Base-by-base conservation (phyloP, 768 basidiomycete genomes). In the Russula foetens region DNA sequence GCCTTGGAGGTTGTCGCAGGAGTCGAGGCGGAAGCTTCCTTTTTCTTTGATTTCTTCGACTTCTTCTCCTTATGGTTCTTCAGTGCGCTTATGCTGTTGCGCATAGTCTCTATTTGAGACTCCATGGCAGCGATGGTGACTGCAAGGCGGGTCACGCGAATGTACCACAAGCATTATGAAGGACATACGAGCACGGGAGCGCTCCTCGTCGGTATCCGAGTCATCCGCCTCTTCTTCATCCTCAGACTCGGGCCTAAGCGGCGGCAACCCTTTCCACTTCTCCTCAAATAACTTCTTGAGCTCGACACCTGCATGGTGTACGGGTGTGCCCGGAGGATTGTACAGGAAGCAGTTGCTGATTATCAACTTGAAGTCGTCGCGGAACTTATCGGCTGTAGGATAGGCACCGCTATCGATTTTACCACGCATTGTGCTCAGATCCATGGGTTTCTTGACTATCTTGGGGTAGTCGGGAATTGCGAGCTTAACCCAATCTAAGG, bases 371-470 rank as follows among this genome's bases (percentile, higher is more conserved):
- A 98, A 90, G 74, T 99, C 97, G 31, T 86, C 83, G 64, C 88
- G 85, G 71, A 98, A 93, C 69, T 86, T 85, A 51, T 82, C 76
- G 2, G 90, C 86, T n/a, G 78, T 85, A 1, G 80, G 66, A 70
- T 98, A 99, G 62, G 88, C 84, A 53, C 81, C 77, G 35, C 76
- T 77, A 44, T 93, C 89, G 50, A 99, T 78, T 73, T 94, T 96
- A 71, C 76, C 82, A 66, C 84, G 84, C 78, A 99, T 94, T 9
- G 91, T 93, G 12, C 84, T 81, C 60, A 99, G 71, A 72, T 99
- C 97, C 92, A 99, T 98, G 4, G 97, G 97, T 68, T 84, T 85
- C 78, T 94, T 96, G 71, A 99, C 79, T 66, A 96, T 75, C 73
- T 86, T 90, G 2, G 85, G 84, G 72, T 99, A 99, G 21, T 80